A percentile compares a stretch with the other conserved stretches of the same genome.
phyloP scores from a whole-genome alignment of 345 rosid genomes.

The Pistacia atlantica region DNA sequence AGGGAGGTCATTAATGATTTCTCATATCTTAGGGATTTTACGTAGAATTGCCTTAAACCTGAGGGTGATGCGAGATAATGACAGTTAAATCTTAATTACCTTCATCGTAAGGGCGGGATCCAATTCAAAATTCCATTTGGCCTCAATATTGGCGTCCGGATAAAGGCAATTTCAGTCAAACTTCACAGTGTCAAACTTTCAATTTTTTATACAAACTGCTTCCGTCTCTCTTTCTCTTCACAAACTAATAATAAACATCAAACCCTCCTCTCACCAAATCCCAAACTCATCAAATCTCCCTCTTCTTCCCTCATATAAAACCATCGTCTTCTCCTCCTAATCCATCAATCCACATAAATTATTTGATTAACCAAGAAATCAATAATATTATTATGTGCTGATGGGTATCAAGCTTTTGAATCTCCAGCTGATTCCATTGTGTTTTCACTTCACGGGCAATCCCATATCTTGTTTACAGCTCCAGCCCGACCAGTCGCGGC shows the following conservation, averaged over 20 bases:
- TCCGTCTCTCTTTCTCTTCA: no score
- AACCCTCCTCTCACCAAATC: slow-evolving; percentile 7
- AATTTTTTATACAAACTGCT: neutral
- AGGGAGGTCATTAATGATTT: no score
- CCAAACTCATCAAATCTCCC: neutral
- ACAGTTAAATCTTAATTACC: no score
- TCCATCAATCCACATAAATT: neutral
- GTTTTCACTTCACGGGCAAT: slow-evolving; percentile 33
- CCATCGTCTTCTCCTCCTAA: neutral
- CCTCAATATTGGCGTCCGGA: slow-evolving; percentile 38
- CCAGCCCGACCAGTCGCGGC: slow-evolving; percentile 17
- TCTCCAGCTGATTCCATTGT: slow-evolving; percentile 18
- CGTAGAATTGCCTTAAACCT: no score
- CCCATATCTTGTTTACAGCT: slow-evolving; percentile 37
- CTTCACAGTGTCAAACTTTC: slow-evolving; percentile 27
- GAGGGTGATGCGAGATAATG: no score
- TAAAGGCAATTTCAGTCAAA: slow-evolving; percentile 39
- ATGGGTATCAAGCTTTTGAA: slow-evolving; percentile 19
- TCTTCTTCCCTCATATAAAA: neutral
- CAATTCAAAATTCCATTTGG: slow-evolving; percentile 22
- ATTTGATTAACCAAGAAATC: no score
- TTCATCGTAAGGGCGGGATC: slow-evolving; percentile 24
- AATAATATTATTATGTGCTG: neutral
- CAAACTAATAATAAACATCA: neutral
- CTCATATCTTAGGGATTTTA: no score